Base-by-base conservation (phyloP, 2,329 filamentous ascomycete genomes). In the Ophiosphaerella narmari region DNA sequence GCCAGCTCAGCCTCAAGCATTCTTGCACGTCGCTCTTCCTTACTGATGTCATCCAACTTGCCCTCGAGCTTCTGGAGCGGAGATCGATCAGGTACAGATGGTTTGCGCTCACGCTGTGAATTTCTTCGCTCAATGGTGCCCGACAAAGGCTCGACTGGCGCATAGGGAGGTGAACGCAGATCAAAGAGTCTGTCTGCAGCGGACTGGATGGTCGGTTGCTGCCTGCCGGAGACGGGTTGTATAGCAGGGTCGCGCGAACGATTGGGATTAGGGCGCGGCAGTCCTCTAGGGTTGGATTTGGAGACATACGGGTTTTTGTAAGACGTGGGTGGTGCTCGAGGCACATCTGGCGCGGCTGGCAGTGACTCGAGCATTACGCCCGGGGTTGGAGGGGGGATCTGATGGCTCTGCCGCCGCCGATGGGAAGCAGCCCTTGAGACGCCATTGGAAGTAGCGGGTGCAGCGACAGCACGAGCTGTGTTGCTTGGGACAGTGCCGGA, bases 11-110 rank as follows among this genome's bases (percentile, higher is more conserved):
- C 91, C 63, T 93, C 89, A 68, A 91, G 84, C 4, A 93, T 85
- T 39, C 90, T 83, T 7, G 91, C 91, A 57, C 93, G 84, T 73
- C 96, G 95, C 74, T 97, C 92, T 75, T 97, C 92, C 73, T 97
- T 97, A 72, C 89, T 96, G 73, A 97, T 93, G 75, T 89, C 91
- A 73, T 88, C 89, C 66, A 97, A 82, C 65, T 90, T 94, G 67
- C 90, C 85, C 78, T 99, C 93, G 60, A 99, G 83, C 77, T 88
- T 94, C 74, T 99, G 93, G 44, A 99, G 81, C 44, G 95, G 94
- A 56, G 93, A 97, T 65, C 89, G 86, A 70, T 95, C 88, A 49
- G 87, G 82, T 66, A 93, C 89, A 75, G 89, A 84, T 47, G 80
- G 78, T 66, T 55, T 63, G 32, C 66, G 68, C 49, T 63, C 59